Evolutionary conservation across 2,329 filamentous ascomycete genomes (phyloP), one percentile per base, ranked within the genome.

Genomic region (Gaeumannomyces sp.): DNA sequence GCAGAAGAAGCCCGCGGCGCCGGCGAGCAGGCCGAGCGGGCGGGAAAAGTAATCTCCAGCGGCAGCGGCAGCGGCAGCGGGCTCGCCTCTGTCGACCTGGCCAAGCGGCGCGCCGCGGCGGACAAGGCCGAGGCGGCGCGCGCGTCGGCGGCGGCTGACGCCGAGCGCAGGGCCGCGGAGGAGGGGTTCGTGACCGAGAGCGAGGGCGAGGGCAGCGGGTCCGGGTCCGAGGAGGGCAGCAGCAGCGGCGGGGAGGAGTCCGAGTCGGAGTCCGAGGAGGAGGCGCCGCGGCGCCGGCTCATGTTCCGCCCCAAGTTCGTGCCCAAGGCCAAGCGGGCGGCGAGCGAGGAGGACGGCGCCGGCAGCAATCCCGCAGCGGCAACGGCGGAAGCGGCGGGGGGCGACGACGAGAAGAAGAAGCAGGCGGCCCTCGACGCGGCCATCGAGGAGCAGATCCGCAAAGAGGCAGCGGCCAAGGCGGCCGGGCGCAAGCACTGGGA

Each of bases 401-500:
- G 33, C 11, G 71, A 75, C 5, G 77, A 75, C 3, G 84, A 81
- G 2, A 85, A 85, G 60, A 84, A 86, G 50, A 87, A 85, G 67
- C 88, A 89, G 73, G 88, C 89, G 56, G 86, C 89, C 66, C 86
- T 90, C 16, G 89, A 97, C 74, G 88, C 85, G 65, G 80, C 98
- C 13, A 87, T 99, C 19, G 92, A 97, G 73, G 92, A 93, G 70
- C 93, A 98, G 73, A 87, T 98, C 59, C 88, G 90, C 71, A 91
- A 91, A 69, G 90, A 94, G 71, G 85, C 91, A 0, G 89, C 89
- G 4, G 91, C 90, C 28, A 86, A 88, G 64, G 88, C 88, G 0
- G 86, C 87, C 0, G 89, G 88, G 16, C 93, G 92, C 76, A 92
- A 91, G 73, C 88, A 92, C 72, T 97, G 93, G 93, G 93, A 97